Percentiles rank a stretch among this genome's conserved stretches.
These are phyloP conservation scores for Neonectria hederae DNA, from an alignment of 2,329 filamentous ascomycete species.

Conservation along the genomic window DNA sequence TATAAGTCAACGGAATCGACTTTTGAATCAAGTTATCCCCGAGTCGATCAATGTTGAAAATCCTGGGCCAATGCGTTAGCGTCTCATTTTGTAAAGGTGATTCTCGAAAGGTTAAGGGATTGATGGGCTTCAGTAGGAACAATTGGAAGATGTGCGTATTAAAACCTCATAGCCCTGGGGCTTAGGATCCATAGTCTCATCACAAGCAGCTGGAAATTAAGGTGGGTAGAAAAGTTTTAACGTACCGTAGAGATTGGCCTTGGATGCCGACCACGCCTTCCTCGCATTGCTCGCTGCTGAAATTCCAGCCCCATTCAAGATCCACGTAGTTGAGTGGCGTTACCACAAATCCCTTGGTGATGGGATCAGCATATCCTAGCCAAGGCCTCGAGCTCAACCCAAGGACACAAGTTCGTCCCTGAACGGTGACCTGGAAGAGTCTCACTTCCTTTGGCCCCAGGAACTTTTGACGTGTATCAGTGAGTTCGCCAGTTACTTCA, in stretches of 20 bases:
- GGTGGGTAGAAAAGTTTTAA: constrained; percentile 46
- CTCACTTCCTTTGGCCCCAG: constrained; percentile 90
- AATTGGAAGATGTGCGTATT: constrained; percentile 77
- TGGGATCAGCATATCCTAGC: constrained; percentile 91
- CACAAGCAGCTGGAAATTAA: constrained; percentile 62
- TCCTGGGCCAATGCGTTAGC: constrained; percentile 62
- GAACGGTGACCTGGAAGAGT: constrained; percentile 89
- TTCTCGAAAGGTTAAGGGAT: constrained; percentile 30
- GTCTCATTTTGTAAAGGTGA: constrained; percentile 11
- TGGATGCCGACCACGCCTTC: constrained; percentile 96
- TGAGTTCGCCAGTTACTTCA: constrained; percentile 93
- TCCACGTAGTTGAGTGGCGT: constrained; percentile 90
- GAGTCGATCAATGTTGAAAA: constrained; percentile 90
- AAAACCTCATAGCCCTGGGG: constrained; percentile 64
- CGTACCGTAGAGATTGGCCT: constrained; percentile 85
- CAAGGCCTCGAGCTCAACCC: constrained; percentile 94
- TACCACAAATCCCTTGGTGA: constrained; percentile 88
- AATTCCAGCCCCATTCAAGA: constrained; percentile 95
- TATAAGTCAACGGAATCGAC: constrained; percentile 87
- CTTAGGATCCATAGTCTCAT: constrained; percentile 68
- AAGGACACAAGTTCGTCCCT: constrained; percentile 84
- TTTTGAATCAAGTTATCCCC: constrained; percentile 88
- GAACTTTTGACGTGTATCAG: constrained; percentile 94
- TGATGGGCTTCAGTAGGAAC: constrained; percentile 85
- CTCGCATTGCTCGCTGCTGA: constrained; percentile 92